Evolutionary conservation across 2,329 filamentous ascomycete species (phyloP).

Genomic region (Penicillium janthinellum): DNA sequence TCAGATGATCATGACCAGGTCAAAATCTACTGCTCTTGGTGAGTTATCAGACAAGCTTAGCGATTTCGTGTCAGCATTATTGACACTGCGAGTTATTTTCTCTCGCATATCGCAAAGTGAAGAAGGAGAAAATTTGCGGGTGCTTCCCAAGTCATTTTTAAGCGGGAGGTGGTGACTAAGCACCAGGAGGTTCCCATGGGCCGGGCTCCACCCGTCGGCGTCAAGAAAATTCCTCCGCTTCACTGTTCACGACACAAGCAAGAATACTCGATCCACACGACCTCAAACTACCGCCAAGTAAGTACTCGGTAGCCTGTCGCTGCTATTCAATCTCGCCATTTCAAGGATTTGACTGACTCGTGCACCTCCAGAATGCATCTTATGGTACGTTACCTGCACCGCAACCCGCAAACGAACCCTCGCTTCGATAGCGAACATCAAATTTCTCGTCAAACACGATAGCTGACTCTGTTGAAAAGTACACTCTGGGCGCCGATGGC

Average conservation of each 20-base stretch:
- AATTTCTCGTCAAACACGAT: slow-evolving; percentile 11
- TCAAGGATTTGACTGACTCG: slow-evolving; percentile 11
- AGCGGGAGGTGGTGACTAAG: slow-evolving; percentile 25
- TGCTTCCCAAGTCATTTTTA: slow-evolving; percentile 19
- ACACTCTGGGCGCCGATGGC: slow-evolving; percentile 78
- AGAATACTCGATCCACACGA: slow-evolving; percentile 16
- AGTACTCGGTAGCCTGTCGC: slow-evolving; percentile 15
- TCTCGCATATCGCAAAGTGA: slow-evolving; percentile 1
- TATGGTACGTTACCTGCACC: slow-evolving; percentile 37
- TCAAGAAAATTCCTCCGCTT: slow-evolving; percentile 32
- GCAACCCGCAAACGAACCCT: slow-evolving; percentile 9
- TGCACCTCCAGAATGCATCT: slow-evolving; percentile 40
- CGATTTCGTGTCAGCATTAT: slow-evolving; percentile 6
- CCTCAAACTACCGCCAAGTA: slow-evolving; percentile 31
- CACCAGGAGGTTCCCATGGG: slow-evolving; percentile 6
- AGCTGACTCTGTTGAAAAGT: slow-evolving; percentile 50
- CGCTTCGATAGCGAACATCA: neutral
- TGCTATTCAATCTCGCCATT: neutral
- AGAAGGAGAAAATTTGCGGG: slow-evolving; percentile 17
- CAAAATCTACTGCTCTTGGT: neutral
- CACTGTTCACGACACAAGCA: slow-evolving; percentile 19
- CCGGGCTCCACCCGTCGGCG: slow-evolving; percentile 23
- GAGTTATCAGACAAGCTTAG: slow-evolving; percentile 1
- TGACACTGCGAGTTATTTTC: slow-evolving; percentile 8
- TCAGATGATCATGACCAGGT: slow-evolving; percentile 5